Evolutionary conservation across 768 basidiomycete genomes (phyloP).

Genomic region (Russula brevipes): DNA sequence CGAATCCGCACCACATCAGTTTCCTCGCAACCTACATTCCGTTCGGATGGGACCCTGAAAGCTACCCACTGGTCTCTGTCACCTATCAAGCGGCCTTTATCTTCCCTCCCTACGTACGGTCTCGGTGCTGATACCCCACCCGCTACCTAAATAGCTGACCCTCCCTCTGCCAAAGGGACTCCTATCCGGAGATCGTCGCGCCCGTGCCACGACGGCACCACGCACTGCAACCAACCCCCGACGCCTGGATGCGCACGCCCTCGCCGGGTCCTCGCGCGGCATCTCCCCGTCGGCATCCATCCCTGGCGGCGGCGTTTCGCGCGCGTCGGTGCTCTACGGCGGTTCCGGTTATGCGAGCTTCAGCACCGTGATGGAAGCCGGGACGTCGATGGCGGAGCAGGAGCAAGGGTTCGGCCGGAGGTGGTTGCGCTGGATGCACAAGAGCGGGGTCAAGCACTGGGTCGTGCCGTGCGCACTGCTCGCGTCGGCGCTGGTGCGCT

Average conservation of each 20-base stretch:
- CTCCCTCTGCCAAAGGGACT: constrained; percentile 1
- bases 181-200: constrained; percentile 15
- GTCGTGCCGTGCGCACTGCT: constrained; percentile 54
- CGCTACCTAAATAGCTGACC: neutral
- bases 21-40: constrained; percentile 12
- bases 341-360: constrained; percentile 34
- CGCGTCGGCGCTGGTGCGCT: constrained; percentile 54
- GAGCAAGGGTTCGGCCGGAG: constrained; percentile 47
- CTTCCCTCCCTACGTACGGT: constrained; percentile 10
- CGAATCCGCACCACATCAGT: constrained; percentile 4
- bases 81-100: neutral
- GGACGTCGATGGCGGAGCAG: constrained; percentile 26
- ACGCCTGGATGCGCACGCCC: constrained; percentile 22
- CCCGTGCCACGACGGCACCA: constrained; percentile 16
- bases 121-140: neutral
- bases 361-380: constrained; percentile 41
- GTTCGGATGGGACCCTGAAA: constrained; percentile 12
- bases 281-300: constrained; percentile 32
- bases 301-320: constrained; percentile 55
- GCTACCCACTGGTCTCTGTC: constrained; percentile 1
- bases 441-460: constrained; percentile 52
- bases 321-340: constrained; percentile 40
- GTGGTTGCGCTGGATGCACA: constrained; percentile 81
- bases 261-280: constrained; percentile 9
- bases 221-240: constrained; percentile 15